Percentiles rank a stretch among this genome's conserved stretches.
phyloP scores from a whole-genome alignment of 305 asterid genomes.

The Solanum hybrid region DNA sequence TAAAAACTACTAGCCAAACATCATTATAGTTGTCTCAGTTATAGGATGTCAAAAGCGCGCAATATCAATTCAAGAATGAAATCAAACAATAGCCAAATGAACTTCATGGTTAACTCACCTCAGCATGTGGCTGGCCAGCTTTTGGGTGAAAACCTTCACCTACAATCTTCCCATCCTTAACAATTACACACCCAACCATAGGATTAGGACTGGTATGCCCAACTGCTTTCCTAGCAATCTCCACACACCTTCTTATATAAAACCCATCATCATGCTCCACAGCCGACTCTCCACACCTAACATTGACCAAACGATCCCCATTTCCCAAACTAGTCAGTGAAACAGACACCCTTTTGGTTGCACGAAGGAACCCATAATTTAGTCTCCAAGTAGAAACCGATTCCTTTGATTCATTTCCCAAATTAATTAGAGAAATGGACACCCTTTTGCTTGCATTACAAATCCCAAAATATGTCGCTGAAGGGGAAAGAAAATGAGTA shows the following conservation, averaged over 20 bases:
- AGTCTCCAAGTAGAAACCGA: conserved; percentile 13
- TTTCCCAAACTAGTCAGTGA: conserved; percentile 25
- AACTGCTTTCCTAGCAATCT: conserved; percentile 75
- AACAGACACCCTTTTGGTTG: conserved; percentile 30
- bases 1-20: not conserved
- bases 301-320: conserved; percentile 15
- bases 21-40: not conserved
- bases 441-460: conserved; percentile 35
- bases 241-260: conserved; percentile 79
- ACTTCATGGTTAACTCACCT: conserved; percentile 35
- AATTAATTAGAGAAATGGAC: conserved; percentile 17
- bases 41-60: not conserved
- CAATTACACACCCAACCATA: conserved; percentile 95
- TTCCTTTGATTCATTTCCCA: conserved; percentile 8
- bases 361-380: conserved; percentile 29
- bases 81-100: not conserved
- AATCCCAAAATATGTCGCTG: conserved; percentile 28
- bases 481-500: not conserved
- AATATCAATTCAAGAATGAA: not conserved
- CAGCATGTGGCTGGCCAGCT: conserved; percentile 99
- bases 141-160: conserved; percentile 96
- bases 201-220: conserved; percentile 95
- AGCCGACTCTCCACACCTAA: conserved; percentile 29
- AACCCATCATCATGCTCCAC: conserved; percentile 41
- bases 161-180: conserved; percentile 67